Evolutionary conservation across 345 rosid species (phyloP).

Genomic region (Sonneratia caseolaris): DNA sequence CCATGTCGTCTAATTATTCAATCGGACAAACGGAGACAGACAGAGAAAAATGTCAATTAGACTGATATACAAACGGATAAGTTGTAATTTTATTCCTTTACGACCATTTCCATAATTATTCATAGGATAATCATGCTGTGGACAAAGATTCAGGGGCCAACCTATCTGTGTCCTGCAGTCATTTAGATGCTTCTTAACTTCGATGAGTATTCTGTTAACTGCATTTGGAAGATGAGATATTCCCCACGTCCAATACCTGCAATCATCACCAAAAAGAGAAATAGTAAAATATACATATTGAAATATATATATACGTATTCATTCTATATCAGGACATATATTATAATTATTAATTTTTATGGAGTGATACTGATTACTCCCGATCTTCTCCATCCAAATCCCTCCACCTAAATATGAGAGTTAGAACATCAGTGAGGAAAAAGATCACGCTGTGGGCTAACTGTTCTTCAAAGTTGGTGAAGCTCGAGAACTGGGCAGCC

Average conservation of each 20-base stretch:
- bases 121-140: too few species aligned
- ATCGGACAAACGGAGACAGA: background rate
- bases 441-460: background rate
- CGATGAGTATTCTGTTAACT: background rate
- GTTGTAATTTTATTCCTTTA: too few species aligned
- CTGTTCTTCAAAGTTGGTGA: background rate
- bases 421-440: background rate
- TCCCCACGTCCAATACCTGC: conserved; percentile 1
- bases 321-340: too few species aligned
- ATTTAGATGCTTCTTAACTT: background rate
- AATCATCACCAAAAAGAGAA: background rate
- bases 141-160: background rate
- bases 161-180: background rate
- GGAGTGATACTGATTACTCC: too few species aligned
- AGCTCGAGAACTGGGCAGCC: background rate
- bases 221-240: background rate
- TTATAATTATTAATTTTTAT: too few species aligned
- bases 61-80: background rate
- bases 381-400: too few species aligned
- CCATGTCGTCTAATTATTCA: conserved; percentile 27
- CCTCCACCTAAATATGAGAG: background rate
- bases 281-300: too few species aligned
- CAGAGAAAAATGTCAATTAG: background rate
- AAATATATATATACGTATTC: too few species aligned
- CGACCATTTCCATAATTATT: too few species aligned